Base-by-base conservation (phyloP, 2,329 filamentous ascomycete species). In the Pseudogymnoascus sp. region DNA sequence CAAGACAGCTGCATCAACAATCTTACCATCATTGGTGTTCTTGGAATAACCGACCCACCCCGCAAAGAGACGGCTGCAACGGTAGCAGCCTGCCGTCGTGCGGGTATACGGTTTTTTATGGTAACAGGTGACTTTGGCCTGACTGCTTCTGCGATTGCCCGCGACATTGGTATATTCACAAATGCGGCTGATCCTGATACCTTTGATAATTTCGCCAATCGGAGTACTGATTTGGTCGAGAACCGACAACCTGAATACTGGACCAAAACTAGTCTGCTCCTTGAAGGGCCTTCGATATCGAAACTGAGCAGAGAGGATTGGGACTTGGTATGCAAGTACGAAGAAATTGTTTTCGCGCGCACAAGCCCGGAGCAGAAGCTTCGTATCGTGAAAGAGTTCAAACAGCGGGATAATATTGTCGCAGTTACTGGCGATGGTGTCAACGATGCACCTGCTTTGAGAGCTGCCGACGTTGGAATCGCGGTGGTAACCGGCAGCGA, bases 51-150 rank as follows among this genome's bases (percentile, higher is more conserved):
- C 11, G 83, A 86, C 67, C 83, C 84, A 28, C 82, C 82, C 5
- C 77, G 83, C 63, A 76, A 81, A 42, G 84, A 86, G 67, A 85
- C 85, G 31, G 79, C 82, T 0, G 77, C 78, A 5, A 82, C 84
- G 0, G 77, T 85, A 37, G 75, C 78, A 12, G 88, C 82, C 0
- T 78, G 91, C 12, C 82, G 88, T 3, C 79, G 82, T 0, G 89
- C 89, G 1, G 87, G 87, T 1, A 88, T 92, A 61, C 80, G 86
- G 12, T 84, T 91, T 40, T 87, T 89, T 73, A 92, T 92, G 89
- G 89, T 83, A 65, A 92, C 89, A 1, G 89, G 89, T 3, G 89
- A 92, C 70, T 91, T 89, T 71, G 86, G 86, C 40, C 80, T 91
- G 16, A 92, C 89, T 0, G 89, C 89, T 0, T 79, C 84, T 62